Conservation (phyloP, 2,329 filamentous ascomycete genomes). For the Orbilia brochopaga region DNA sequence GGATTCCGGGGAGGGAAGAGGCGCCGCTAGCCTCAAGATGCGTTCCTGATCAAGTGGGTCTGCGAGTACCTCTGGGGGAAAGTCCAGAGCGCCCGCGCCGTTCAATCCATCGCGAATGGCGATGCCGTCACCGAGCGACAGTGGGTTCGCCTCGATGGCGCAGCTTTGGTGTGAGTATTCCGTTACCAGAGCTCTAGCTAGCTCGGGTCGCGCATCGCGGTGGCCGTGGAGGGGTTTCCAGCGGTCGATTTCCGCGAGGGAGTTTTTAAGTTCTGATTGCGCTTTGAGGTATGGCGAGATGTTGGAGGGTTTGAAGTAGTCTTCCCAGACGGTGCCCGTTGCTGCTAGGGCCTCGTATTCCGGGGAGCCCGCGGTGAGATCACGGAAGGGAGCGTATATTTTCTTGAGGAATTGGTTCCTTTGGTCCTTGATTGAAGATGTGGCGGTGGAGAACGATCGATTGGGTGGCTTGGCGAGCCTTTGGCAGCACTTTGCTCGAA, state of each 20-base stretch:
- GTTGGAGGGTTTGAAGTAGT: conserved; percentile 1
- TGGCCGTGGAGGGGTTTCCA: not conserved
- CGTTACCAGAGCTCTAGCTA: too few species aligned
- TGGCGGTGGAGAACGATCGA: conserved; percentile 21
- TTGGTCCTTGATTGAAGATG: not conserved
- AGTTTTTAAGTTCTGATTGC: not conserved
- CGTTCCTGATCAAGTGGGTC: too few species aligned
- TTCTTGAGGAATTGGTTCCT: not conserved
- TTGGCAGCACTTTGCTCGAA: too few species aligned
- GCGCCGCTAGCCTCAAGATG: too few species aligned
- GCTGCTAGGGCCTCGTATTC: not conserved
- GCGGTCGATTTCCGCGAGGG: not conserved
- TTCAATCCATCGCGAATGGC: too few species aligned
- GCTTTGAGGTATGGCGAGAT: not conserved
- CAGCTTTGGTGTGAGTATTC: too few species aligned
- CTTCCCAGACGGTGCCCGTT: not conserved
- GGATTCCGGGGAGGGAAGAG: too few species aligned
- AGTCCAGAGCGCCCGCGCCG: too few species aligned
- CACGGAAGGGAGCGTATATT: not conserved
- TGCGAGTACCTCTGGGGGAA: too few species aligned
- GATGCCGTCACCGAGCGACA: too few species aligned
- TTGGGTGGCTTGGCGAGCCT: not conserved
- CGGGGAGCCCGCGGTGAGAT: not conserved
- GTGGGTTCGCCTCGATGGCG: too few species aligned
- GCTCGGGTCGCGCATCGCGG: too few species aligned